Evolutionary conservation across 495 filamentous ascomycete species (phyloP).

Genomic region (Hamigera avellanea): DNA sequence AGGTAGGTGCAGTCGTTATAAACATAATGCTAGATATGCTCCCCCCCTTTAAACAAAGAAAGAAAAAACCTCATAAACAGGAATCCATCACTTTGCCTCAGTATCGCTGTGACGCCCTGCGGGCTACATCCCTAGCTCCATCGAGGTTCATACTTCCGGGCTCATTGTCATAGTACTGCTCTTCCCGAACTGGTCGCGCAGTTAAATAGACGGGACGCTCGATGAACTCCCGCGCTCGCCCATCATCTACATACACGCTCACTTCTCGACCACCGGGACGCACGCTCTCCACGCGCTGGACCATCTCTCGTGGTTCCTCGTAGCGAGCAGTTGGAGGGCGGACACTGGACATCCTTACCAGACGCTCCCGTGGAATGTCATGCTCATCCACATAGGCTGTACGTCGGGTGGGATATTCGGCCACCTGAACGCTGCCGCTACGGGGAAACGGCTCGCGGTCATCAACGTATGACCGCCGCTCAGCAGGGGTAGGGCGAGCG

Average conservation of each 20-base stretch:
- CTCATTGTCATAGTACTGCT: conserved; percentile 28
- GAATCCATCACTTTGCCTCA: conserved; percentile 5
- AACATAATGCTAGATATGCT: too few species aligned
- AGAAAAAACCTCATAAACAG: too few species aligned
- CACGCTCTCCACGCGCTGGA: conserved; percentile 39
- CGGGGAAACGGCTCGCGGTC: conserved; percentile 25
- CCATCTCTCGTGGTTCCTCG: conserved; percentile 35
- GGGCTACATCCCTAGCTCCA: conserved; percentile 16
- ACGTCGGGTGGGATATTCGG: conserved; percentile 29
- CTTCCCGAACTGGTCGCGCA: conserved; percentile 16
- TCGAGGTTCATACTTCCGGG: conserved; percentile 20
- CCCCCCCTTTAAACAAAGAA: too few species aligned
- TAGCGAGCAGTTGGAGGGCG: conserved; percentile 45
- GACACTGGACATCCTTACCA: conserved; percentile 46
- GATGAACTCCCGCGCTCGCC: conserved; percentile 27
- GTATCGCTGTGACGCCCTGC: conserved; percentile 20
- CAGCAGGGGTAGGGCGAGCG: conserved; percentile 19
- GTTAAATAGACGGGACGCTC: conserved; percentile 30
- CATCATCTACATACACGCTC: conserved; percentile 30
- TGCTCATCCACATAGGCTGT: conserved; percentile 30
- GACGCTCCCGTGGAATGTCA: conserved; percentile 37
- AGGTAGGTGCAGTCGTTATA: too few species aligned
- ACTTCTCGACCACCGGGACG: conserved; percentile 33
- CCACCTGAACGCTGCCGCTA: conserved; percentile 28
- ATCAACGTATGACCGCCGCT: conserved; percentile 24